Conservation (phyloP, 768 basidiomycete species). For the Tulasnella sp. region DNA sequence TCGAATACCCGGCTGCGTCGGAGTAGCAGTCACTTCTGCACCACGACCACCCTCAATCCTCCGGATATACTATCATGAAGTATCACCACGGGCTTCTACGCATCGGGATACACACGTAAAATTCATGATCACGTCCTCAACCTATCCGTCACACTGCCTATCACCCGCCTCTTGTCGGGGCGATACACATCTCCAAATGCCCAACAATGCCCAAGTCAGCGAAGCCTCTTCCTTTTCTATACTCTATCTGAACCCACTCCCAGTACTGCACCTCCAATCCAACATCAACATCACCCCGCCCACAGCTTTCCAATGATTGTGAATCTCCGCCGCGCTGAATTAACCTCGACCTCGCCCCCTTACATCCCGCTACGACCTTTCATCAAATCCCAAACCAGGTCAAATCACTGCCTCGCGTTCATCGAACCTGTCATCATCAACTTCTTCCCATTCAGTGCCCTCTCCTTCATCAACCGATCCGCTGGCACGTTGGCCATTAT, state of each 20-base stretch:
- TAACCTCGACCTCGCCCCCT: not conserved
- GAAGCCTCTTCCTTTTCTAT: conserved; percentile 67
- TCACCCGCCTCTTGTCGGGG: conserved; percentile 20
- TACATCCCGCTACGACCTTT: conserved; percentile 56
- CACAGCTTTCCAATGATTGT: conserved; percentile 78
- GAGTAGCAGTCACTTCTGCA: not conserved
- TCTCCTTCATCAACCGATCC: conserved; percentile 89
- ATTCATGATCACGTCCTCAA: conserved; percentile 30
- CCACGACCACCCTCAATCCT: not conserved
- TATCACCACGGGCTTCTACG: not conserved
- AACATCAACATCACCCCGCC: conserved; percentile 81
- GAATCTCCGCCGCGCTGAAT: conserved; percentile 48
- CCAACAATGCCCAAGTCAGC: conserved; percentile 74
- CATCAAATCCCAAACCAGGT: conserved; percentile 94
- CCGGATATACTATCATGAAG: not conserved
- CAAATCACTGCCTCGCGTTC: conserved; percentile 89
- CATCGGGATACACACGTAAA: conserved; percentile 3
- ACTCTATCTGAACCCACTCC: conserved; percentile 70
- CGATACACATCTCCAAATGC: conserved; percentile 30
- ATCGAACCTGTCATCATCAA: conserved; percentile 92
- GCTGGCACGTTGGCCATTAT: conserved; percentile 92
- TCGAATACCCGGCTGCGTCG: too few species aligned
- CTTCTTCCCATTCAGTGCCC: conserved; percentile 74
- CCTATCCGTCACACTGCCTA: conserved; percentile 47
- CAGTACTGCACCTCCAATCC: conserved; percentile 59